Base-by-base conservation (phyloP, 2,329 filamentous ascomycete species). In the Aspergillus luchuensis region DNA sequence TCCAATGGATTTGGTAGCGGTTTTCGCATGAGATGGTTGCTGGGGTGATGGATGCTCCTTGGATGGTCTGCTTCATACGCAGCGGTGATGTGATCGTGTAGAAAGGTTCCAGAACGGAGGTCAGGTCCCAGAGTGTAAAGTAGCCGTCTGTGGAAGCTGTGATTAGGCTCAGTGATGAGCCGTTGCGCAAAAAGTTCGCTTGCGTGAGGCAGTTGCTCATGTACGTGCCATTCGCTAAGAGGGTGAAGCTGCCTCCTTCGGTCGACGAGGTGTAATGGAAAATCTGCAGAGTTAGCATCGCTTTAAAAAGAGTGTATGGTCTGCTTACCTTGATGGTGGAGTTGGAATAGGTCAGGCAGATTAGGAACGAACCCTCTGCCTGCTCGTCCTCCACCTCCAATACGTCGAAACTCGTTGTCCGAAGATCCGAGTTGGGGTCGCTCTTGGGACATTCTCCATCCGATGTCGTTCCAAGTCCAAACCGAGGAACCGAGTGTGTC, bases 111-210 rank as follows among this genome's bases (percentile, higher is more conserved):
- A 79, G 63, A 4, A 70, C 65, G 5, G 66, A 56, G 7, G 69
- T 66, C 56, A 83, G 61, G 45, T 80, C 71, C 86, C 87, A 93
- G 0, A 89, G 66, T 0, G 85, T 85, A 17, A 96, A 69, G 67
- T 89, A 84, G 0, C 94, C 94, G 72, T 98, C 94, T 0, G 94
- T 97, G 1, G 90, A 89, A 1, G 89, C 87, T 1, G 91, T 92
- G n/a, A 79, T 67, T 2, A 80, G 62, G 8, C 65, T 67, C 10
- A 76, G 55, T 19, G 92, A 74, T 74, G 52, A 84, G 65, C 41
- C 62, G 5, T 58, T 73, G 2, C 72, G 74, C 55, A 78, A 65
- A 61, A 79, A 80, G 48, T 71, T 69, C 21, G 79, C 77, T 72
- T 94, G 88, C 5, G 89, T 95, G 30, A 96, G 79, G 69, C 92